Evolutionary conservation across 129 eudicot species (phyloP), one percentile per base, ranked within the genome.

Genomic region (Centella asiatica): DNA sequence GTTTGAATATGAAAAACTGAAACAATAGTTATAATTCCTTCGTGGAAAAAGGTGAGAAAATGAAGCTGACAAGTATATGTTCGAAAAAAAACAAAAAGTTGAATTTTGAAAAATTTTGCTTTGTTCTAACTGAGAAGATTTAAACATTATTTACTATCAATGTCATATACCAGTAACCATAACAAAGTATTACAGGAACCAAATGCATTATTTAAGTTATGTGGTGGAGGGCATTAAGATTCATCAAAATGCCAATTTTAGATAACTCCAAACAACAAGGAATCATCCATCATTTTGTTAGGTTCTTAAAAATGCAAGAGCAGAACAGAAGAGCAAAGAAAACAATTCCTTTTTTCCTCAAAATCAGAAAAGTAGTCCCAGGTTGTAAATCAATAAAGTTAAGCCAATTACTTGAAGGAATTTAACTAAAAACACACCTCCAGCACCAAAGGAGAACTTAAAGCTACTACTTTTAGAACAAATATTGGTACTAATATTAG

Each of bases 391-490:
- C n/a, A 47, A 42, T 36, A 29, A 54, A 23, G 24, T 26, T 19
- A 69, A 29, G 48, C 13, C 19, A 47, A 46, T 4, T 58, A 58
- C 59, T 60, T 57, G 22, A 59, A 29, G 36, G 45, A 68, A 45
- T 45, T 26, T 67, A 60, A 18, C 64, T 29, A 31, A 20, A 57
- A 53, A 31, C 15, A 24, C 15, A 45, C 33, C 39, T 42, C 34
- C 20, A 42, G 39, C 27, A 4, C 48, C 9, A 24, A 58, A 13
- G 73, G 33, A 17, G 42, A 51, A 57, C 65, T 56, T 8, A n/a
- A 57, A 57, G 45, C 18, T 34, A 27, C 52, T 22, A 25, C 34
- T 57, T 57, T 22, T 36, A 45, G 66, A 9, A 57, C 57, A 17
- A 27, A 63, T 26, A 29, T 45, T 44, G 40, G 58, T 33, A 44